phyloP scores from a whole-genome alignment of 2,329 filamentous ascomycete species.

The Diaporthe amygdali region DNA sequence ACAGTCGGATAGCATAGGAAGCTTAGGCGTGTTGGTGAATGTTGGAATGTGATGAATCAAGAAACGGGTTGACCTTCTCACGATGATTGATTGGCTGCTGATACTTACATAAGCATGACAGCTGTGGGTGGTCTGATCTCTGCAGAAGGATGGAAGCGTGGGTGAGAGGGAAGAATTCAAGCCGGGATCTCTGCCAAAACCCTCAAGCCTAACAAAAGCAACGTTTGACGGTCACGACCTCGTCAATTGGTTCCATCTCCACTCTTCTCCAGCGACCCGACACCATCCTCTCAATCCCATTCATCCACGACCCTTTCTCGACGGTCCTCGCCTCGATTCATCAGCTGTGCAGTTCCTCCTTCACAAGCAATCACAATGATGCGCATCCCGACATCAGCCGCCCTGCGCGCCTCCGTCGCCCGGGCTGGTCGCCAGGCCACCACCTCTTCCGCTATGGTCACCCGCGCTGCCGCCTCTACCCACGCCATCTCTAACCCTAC shows the following conservation, averaged over 20 bases:
- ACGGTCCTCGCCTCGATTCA: constrained; percentile 26
- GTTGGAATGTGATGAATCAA: background rate
- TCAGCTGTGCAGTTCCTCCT: constrained; percentile 8
- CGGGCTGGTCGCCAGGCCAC: constrained; percentile 44
- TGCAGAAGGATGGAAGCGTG: constrained; percentile 1
- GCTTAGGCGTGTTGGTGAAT: background rate
- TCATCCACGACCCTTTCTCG: constrained; percentile 18
- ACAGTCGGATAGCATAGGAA: background rate
- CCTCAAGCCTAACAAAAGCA: constrained; percentile 7
- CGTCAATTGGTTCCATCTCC: constrained; percentile 24
- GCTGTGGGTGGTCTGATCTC: constrained; percentile 8
- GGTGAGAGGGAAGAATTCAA: background rate
- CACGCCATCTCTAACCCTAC: constrained; percentile 98
- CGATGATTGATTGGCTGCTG: constrained; percentile 1
- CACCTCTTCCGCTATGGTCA: constrained; percentile 44
- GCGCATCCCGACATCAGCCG: constrained; percentile 57
- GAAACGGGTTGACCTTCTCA: constrained; percentile 16
- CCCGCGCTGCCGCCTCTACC: constrained; percentile 66
- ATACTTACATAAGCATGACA: constrained; percentile 4
- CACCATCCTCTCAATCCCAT: background rate
- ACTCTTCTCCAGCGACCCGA: constrained; percentile 23
- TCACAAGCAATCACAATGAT: constrained; percentile 49
- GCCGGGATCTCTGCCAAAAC: constrained; percentile 5
- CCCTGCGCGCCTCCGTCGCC: constrained; percentile 53
- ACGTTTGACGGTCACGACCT: constrained; percentile 23